Base-by-base conservation (phyloP, 345 rosid genomes). In the Laguncularia racemosa region DNA sequence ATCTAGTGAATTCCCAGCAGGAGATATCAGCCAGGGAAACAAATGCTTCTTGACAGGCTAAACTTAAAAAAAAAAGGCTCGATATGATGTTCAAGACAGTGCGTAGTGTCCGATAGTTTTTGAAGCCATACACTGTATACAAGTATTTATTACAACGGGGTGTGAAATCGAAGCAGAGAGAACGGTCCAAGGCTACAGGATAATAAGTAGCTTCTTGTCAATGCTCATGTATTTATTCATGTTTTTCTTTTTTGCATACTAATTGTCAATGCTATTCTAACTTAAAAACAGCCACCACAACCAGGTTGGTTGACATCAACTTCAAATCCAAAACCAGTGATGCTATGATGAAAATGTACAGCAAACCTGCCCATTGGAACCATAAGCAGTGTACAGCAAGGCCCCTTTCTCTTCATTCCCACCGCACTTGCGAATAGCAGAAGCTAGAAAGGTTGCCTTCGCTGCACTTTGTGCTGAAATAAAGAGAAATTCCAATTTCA, bases 361-460 rank as follows among this genome's bases (percentile, higher is more conserved):
- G 61, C 56, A 53, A 63, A 88, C 98, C 95, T 91, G 98, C 15
- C 98, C 93, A 48, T 26, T 71, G 50, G 98, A 92, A 58, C 98
- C 98, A 53, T 86, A 86, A 19, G 95, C 98, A 19, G 78, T 57
- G 56, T 92, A 92, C 20, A 92, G 65, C 72, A 74, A 62, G 12
- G 20, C 43, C 33, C 98, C 96, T 65, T 86, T 92, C 71, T 86
- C 93, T 72, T 81, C 93, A 54, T 92, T 92, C 50, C 98, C 96
- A 67, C 96, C 98, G 63, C 96, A 86, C 66, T 89, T 86, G 18
- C 89, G 81, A 62, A 89, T 89, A 13, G 96, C 96, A 12, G 98
- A 72, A 53, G 86, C 88, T 23, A 86, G 77, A 77, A 86, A 89
- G 13, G 93, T 89, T 49, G 81, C 54, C 88, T 92, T 92, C 7